phyloP scores from a whole-genome alignment of 2,329 filamentous ascomycete species.

The Clonostachys chloroleuca region DNA sequence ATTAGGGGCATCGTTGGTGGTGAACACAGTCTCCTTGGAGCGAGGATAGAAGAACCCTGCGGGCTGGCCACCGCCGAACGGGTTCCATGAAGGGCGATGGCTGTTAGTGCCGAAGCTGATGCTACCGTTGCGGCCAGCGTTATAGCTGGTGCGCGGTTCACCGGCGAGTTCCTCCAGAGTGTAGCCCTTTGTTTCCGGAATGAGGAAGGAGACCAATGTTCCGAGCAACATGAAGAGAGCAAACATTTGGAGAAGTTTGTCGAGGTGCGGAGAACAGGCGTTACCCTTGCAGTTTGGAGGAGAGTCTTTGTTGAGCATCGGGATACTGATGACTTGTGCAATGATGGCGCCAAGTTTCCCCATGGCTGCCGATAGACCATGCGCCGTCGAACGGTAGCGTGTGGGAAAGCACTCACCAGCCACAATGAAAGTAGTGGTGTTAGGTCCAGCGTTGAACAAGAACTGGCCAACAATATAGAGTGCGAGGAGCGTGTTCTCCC shows the following conservation, averaged over 20 bases:
- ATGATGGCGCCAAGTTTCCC: constrained; percentile 67
- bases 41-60: constrained; percentile 45
- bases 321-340: constrained; percentile 61
- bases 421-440: constrained; percentile 62
- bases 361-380: constrained; percentile 61
- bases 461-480: constrained; percentile 63
- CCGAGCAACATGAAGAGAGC: constrained; percentile 77
- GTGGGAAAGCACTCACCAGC: constrained; percentile 63
- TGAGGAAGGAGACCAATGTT: constrained; percentile 62
- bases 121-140: constrained; percentile 45
- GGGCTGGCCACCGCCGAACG: constrained; percentile 43
- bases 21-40: constrained; percentile 14
- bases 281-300: constrained; percentile 41
- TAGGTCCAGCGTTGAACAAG: constrained; percentile 63
- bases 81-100: constrained; percentile 33
- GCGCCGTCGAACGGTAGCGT: constrained; percentile 56
- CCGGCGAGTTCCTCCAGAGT: constrained; percentile 69
- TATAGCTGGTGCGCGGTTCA: constrained; percentile 58
- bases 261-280: constrained; percentile 54
- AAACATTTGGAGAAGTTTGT: constrained; percentile 74
- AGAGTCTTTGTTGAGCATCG: constrained; percentile 54
- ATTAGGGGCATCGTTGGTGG: constrained; percentile 9
- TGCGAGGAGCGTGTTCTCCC: constrained; percentile 44
- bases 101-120: constrained; percentile 27
- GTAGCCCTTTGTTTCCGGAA: constrained; percentile 72